phyloP scores from a whole-genome alignment of 2,329 filamentous ascomycete species.

The Akanthomyces muscarius region DNA sequence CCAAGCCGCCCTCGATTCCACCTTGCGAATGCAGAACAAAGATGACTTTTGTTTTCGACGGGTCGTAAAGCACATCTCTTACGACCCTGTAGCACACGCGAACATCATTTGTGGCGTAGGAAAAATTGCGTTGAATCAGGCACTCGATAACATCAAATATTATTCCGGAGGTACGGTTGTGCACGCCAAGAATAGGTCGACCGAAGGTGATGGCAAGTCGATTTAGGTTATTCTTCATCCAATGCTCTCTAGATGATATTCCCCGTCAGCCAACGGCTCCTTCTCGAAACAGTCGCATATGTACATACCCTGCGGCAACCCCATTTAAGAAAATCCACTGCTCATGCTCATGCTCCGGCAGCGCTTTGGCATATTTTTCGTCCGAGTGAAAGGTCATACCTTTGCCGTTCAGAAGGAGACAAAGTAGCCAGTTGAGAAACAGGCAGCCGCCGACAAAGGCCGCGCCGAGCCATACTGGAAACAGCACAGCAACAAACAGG shows the following conservation, averaged over 20 bases:
- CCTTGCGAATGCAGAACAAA: conserved; percentile 76
- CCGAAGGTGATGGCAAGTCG: conserved; percentile 68
- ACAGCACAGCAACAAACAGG: conserved; percentile 46
- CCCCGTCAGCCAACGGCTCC: conserved; percentile 17
- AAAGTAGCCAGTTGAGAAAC: conserved; percentile 48
- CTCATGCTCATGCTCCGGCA: conserved; percentile 55
- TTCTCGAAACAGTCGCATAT: background rate
- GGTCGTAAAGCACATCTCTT: conserved; percentile 60
- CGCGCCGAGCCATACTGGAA: conserved; percentile 47
- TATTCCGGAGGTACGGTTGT: conserved; percentile 71
- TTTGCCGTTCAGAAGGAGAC: conserved; percentile 47
- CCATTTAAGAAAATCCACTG: conserved; percentile 81
- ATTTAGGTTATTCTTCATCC: conserved; percentile 68
- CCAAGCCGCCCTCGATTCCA: conserved; percentile 67
- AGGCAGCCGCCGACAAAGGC: conserved; percentile 42
- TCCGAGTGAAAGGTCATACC: conserved; percentile 48
- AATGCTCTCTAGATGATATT: conserved; percentile 46
- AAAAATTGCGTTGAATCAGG: conserved; percentile 69
- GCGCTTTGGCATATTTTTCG: conserved; percentile 46
- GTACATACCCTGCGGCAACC: conserved; percentile 55
- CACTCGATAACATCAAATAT: conserved; percentile 76
- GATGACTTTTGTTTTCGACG: conserved; percentile 62
- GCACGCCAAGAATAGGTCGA: conserved; percentile 66
- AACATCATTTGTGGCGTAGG: conserved; percentile 66
- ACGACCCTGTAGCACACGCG: conserved; percentile 58